A percentile compares a stretch with the other conserved stretches of the same genome.
phyloP scores from a whole-genome alignment of 805 yeast genomes.

The Kuraishia borneana region DNA sequence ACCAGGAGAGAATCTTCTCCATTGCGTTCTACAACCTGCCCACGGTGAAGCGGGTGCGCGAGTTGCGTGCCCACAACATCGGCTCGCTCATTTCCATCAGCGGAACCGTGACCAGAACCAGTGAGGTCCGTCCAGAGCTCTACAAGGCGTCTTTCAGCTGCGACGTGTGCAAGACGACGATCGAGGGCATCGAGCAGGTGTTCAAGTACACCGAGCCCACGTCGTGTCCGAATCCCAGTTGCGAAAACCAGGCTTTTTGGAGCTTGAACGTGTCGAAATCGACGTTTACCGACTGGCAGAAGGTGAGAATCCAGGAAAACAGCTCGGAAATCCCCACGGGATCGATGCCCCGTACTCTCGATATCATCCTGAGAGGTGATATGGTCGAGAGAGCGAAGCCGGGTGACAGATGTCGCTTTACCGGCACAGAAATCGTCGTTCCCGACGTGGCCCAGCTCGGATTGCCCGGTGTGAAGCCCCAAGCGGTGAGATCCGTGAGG shows the following conservation, averaged over 20 bases:
- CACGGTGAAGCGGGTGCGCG: slow-evolving; percentile 73
- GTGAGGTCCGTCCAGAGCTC: slow-evolving; percentile 93
- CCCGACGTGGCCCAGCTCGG: slow-evolving; percentile 94
- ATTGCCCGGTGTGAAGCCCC: slow-evolving; percentile 88
- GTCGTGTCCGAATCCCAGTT: slow-evolving; percentile 76
- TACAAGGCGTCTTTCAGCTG: slow-evolving; percentile 81
- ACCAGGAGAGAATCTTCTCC: slow-evolving; percentile 71
- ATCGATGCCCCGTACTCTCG: slow-evolving; percentile 95
- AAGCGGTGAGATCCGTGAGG: slow-evolving; percentile 56
- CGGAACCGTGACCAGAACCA: slow-evolving; percentile 93
- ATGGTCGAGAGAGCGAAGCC: slow-evolving; percentile 94
- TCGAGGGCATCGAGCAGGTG: slow-evolving; percentile 85
- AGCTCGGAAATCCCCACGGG: slow-evolving; percentile 97
- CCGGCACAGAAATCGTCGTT: slow-evolving; percentile 89
- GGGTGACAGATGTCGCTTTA: slow-evolving; percentile 88
- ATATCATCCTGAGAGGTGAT: slow-evolving; percentile 87
- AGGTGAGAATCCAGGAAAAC: slow-evolving; percentile 89
- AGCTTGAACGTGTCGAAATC: slow-evolving; percentile 74
- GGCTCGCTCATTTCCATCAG: slow-evolving; percentile 78
- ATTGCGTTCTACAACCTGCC: slow-evolving; percentile 85
- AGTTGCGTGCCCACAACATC: slow-evolving; percentile 78
- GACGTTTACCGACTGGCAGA: slow-evolving; percentile 93
- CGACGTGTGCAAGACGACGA: slow-evolving; percentile 74
- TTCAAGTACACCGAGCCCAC: slow-evolving; percentile 94
- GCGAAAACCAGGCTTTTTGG: slow-evolving; percentile 83